These are phyloP conservation scores for Picochlorum sp. DNA, from an alignment of 139 green algal genomes.

Conservation along the genomic window DNA sequence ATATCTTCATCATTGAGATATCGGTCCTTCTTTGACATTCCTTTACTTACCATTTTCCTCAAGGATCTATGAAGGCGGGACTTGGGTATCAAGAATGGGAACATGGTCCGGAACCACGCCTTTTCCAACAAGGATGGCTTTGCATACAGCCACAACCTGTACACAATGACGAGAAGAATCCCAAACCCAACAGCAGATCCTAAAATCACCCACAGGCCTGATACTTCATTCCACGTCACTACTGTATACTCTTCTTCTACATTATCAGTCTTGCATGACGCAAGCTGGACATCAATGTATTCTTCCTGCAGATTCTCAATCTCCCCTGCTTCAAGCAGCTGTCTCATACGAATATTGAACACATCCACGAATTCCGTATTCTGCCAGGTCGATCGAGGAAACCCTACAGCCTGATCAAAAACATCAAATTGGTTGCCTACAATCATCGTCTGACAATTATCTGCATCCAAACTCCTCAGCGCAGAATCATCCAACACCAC, in stretches of 20 bases:
- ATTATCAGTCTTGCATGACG: not conserved
- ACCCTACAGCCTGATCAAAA: constrained; percentile 1
- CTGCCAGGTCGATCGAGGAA: not conserved
- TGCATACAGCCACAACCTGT: not conserved
- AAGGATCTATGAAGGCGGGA: not conserved
- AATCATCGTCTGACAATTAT: not conserved
- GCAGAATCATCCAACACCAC: not conserved
- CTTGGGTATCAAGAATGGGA: not conserved
- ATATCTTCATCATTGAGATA: too few relatives aligned
- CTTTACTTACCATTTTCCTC: not conserved
- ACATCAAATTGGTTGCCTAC: not conserved
- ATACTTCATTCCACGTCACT: not conserved
- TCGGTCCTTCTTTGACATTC: too few relatives aligned
- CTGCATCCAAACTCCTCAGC: not conserved
- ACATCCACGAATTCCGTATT: not conserved
- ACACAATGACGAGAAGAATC: not conserved
- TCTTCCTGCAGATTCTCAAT: not conserved
- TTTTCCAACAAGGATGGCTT: not conserved
- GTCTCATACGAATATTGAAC: not conserved
- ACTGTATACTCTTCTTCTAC: not conserved
- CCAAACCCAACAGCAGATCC: not conserved
- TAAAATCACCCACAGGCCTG: constrained; percentile 5
- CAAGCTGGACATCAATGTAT: not conserved
- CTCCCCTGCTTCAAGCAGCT: not conserved
- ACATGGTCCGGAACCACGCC: not conserved